A percentile compares a stretch with the other conserved stretches of the same genome.
These are phyloP conservation scores for Astathelohania contejeani DNA, from an alignment of 371 early-diverging fungal genomes.

Conservation along the genomic window DNA sequence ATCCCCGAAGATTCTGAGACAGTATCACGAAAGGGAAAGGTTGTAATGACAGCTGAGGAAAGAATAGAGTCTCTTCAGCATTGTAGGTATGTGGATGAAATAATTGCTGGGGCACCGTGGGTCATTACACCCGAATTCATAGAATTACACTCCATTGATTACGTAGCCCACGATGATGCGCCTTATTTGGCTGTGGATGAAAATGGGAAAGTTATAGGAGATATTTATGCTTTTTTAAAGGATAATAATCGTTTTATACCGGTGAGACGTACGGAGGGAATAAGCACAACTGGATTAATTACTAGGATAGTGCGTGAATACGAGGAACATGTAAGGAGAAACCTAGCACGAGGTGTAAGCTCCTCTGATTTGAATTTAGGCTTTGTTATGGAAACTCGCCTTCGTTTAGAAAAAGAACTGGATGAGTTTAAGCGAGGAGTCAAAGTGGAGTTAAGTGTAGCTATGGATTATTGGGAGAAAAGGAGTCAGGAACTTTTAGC, in stretches of 20 bases:
- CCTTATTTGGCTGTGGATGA: conserved; percentile 59
- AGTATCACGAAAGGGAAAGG: conserved; percentile 68
- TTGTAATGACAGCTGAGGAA: conserved; percentile 69
- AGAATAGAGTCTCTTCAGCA: conserved; percentile 71
- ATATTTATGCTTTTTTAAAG: conserved; percentile 83
- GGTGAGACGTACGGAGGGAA: conserved; percentile 72
- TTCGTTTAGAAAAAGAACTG: conserved; percentile 15
- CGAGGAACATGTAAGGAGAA: conserved; percentile 71
- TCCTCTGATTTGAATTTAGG: conserved; percentile 64
- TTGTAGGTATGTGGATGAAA: conserved; percentile 84
- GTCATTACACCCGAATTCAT: conserved; percentile 67
- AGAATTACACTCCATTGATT: conserved; percentile 70
- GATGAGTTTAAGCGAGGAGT: too few species aligned
- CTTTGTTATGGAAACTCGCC: conserved; percentile 31
- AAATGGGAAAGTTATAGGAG: conserved; percentile 53
- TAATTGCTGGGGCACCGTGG: conserved; percentile 74
- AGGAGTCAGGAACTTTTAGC: not conserved
- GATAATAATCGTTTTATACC: conserved; percentile 67
- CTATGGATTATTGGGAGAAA: conserved; percentile 32
- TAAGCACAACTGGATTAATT: conserved; percentile 78
- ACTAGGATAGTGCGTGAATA: conserved; percentile 82
- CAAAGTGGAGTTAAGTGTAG: conserved; percentile 11
- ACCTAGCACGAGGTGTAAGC: conserved; percentile 70
- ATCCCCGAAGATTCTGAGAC: conserved; percentile 68
- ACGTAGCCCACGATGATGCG: conserved; percentile 87